phyloP scores from a whole-genome alignment of 2,329 filamentous ascomycete species.

The Bipolaris zeicola region DNA sequence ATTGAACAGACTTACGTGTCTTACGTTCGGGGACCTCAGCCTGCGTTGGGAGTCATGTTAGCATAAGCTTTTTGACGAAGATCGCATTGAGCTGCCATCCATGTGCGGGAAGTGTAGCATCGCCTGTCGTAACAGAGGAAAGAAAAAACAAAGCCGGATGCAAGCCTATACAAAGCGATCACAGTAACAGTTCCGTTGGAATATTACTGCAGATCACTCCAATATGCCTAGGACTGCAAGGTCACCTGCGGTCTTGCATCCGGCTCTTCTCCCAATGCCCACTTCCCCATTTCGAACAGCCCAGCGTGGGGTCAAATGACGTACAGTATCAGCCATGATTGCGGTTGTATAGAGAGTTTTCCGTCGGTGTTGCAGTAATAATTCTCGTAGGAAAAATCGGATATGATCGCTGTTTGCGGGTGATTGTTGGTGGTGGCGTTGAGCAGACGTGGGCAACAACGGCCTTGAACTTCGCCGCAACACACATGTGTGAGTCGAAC shows the following conservation, averaged over 20 bases:
- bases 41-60: slow-evolving; percentile 43
- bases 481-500: slow-evolving; percentile 26
- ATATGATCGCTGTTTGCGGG: neutral
- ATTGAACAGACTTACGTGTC: slow-evolving; percentile 90
- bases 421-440: slow-evolving; percentile 3
- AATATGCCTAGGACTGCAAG: neutral
- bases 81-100: neutral
- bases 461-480: slow-evolving; percentile 16
- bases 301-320: slow-evolving; percentile 36
- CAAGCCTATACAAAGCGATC: neutral
- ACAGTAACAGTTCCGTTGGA: neutral
- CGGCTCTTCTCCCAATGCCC: slow-evolving; percentile 12
- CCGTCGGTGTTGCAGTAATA: slow-evolving; percentile 4
- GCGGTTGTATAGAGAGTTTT: slow-evolving; percentile 38
- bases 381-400: neutral
- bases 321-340: slow-evolving; percentile 59
- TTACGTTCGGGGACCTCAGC: slow-evolving; percentile 63
- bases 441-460: neutral
- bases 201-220: neutral
- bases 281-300: slow-evolving; percentile 26
- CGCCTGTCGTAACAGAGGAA: neutral
- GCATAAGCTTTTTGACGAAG: neutral
- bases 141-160: neutral
- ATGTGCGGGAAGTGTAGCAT: neutral
- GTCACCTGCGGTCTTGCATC: neutral